phyloP scores from a whole-genome alignment of 805 yeast species.

The Nakazawaea anatomiae region DNA sequence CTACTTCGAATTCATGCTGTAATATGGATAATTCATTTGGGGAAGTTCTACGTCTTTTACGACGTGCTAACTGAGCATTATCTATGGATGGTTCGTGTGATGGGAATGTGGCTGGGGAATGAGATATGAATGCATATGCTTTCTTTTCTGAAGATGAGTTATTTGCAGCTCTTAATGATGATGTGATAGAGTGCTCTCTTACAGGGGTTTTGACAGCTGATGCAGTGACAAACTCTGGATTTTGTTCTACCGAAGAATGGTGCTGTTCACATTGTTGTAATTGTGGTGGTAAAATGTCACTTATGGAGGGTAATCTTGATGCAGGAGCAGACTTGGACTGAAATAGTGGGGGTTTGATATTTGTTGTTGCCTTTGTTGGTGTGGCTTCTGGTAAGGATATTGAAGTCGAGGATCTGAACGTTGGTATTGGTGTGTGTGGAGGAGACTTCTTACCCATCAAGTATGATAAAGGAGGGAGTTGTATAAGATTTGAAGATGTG shows the following conservation, averaged over 20 bases:
- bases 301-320: slow-evolving; percentile 3
- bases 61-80: slow-evolving; percentile 87
- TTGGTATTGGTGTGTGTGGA: background rate
- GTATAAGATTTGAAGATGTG: background rate
- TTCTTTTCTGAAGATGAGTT: slow-evolving; percentile 16
- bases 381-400: background rate
- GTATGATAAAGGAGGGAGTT: slow-evolving; percentile 4
- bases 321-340: background rate
- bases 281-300: background rate
- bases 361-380: background rate
- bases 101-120: slow-evolving; percentile 86
- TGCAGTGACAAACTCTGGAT: background rate
- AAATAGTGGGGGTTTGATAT: background rate
- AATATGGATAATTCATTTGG: slow-evolving; percentile 79
- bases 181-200: background rate
- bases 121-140: slow-evolving; percentile 84
- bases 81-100: slow-evolving; percentile 78
- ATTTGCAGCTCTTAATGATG: background rate
- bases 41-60: slow-evolving; percentile 93
- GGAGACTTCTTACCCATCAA: background rate
- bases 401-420: background rate
- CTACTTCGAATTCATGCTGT: slow-evolving; percentile 69
- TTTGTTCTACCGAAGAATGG: background rate
- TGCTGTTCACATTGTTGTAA: background rate
- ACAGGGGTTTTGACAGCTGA: background rate